phyloP scores from a whole-genome alignment of 345 rosid species.

The Syzygium oleosum region DNA sequence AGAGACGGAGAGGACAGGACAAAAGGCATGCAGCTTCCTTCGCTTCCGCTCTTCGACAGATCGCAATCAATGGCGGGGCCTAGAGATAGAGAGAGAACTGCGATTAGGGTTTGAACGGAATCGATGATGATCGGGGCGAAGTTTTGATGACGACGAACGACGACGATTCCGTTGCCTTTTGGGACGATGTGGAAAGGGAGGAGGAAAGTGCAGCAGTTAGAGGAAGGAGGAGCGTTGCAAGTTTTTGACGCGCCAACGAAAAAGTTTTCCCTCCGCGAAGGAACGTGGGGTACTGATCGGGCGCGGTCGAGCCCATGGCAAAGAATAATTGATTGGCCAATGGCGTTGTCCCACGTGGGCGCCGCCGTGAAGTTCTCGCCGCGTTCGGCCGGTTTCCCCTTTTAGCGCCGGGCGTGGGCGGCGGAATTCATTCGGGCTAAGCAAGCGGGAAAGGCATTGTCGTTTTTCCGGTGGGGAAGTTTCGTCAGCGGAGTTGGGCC shows the following conservation, averaged over 20 bases:
- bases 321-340: fast-evolving
- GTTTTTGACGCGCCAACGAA: neutral
- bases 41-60: neutral
- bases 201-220: neutral
- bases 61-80: neutral
- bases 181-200: neutral
- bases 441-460: neutral
- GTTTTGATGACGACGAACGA: neutral
- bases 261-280: neutral
- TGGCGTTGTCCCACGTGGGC: neutral
- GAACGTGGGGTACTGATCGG: neutral
- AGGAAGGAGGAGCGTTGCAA: neutral
- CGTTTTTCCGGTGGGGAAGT: neutral
- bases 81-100: neutral
- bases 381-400: neutral
- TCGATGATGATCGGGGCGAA: neutral
- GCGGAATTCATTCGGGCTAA: neutral
- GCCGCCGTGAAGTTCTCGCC: neutral
- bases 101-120: neutral
- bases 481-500: neutral
- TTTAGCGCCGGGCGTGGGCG: neutral
- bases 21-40: neutral
- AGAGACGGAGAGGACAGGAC: neutral
- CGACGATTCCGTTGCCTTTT: neutral
- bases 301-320: neutral